Conservation (phyloP, 2,329 filamentous ascomycete genomes). For the Neoarthrinium moseri region DNA sequence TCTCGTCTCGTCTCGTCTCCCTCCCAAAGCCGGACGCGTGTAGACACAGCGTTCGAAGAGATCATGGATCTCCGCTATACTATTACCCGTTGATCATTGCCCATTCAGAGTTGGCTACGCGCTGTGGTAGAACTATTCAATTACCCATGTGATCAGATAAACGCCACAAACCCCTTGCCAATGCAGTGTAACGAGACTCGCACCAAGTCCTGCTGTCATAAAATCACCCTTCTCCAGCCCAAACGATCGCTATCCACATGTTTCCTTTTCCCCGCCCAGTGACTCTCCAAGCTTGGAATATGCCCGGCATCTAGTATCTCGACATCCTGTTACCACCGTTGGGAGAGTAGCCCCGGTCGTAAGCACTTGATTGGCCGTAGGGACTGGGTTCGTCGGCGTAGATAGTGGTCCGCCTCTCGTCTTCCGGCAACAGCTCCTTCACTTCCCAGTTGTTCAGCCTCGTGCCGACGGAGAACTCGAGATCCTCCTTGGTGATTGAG, state of each 20-base stretch:
- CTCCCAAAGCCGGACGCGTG: too few relatives aligned
- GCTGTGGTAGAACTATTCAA: conserved; percentile 3
- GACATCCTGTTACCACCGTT: conserved; percentile 25
- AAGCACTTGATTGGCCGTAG: conserved; percentile 43
- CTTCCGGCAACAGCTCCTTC: conserved; percentile 83
- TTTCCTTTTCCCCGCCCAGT: too few relatives aligned
- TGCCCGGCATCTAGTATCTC: conserved; percentile 24
- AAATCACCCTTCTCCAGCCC: not conserved
- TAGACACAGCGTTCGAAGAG: too few relatives aligned
- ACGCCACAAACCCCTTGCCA: conserved; percentile 5
- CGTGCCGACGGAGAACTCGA: conserved; percentile 95
- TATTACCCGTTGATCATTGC: too few relatives aligned
- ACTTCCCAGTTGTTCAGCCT: conserved; percentile 98
- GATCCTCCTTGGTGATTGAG: conserved; percentile 95
- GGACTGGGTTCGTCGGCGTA: conserved; percentile 66
- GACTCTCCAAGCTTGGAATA: too few relatives aligned
- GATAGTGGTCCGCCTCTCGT: conserved; percentile 71
- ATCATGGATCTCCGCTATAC: too few relatives aligned
- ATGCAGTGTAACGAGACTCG: not conserved
- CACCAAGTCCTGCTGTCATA: not conserved
- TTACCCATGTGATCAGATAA: not conserved
- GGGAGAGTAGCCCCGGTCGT: conserved; percentile 52
- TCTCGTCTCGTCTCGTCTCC: too few relatives aligned
- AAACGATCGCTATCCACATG: too few relatives aligned
- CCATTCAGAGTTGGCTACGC: too few relatives aligned